A percentile compares a stretch with the other conserved stretches of the same genome.
Conservation (phyloP, 495 filamentous ascomycete species). For the Lichina pygmaea region DNA sequence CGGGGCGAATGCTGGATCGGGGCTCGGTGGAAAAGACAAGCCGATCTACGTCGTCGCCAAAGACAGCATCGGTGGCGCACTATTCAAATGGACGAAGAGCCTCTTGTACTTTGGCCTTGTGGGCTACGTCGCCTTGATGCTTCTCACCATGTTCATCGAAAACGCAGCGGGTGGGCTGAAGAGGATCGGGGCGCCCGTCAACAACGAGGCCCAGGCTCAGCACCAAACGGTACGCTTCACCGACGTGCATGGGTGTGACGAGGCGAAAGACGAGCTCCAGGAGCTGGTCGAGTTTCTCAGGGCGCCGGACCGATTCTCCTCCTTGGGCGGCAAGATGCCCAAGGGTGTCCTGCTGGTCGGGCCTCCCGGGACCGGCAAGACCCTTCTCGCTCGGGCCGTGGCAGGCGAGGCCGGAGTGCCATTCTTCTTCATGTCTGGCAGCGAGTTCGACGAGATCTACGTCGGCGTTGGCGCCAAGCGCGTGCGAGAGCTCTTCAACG, state of each 20-base stretch:
- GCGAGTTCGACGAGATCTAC: slow-evolving; percentile 95
- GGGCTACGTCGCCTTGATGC: slow-evolving; percentile 42
- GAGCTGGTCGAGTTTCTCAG: slow-evolving; percentile 90
- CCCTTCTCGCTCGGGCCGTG: slow-evolving; percentile 84
- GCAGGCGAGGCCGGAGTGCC: slow-evolving; percentile 93
- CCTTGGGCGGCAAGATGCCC: slow-evolving; percentile 79
- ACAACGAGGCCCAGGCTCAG: slow-evolving; percentile 66
- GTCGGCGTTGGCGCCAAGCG: slow-evolving; percentile 95
- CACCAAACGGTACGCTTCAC: slow-evolving; percentile 74
- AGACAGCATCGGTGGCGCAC: slow-evolving; percentile 44
- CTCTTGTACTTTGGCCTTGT: slow-evolving; percentile 47
- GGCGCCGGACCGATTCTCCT: slow-evolving; percentile 73
- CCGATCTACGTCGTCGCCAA: slow-evolving; percentile 93
- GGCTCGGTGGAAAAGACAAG: slow-evolving; percentile 43
- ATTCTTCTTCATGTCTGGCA: slow-evolving; percentile 99
- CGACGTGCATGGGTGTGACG: slow-evolving; percentile 92
- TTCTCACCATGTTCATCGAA: slow-evolving; percentile 60
- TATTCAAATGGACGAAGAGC: slow-evolving; percentile 85
- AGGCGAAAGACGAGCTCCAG: slow-evolving; percentile 92
- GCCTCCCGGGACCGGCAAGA: slow-evolving; percentile 93
- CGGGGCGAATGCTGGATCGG: slow-evolving; percentile 16
- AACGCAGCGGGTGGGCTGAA: slow-evolving; percentile 38
- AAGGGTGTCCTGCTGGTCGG: slow-evolving; percentile 92
- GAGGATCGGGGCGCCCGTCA: slow-evolving; percentile 40
- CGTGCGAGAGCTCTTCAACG: slow-evolving; percentile 80